Evolutionary conservation across 2,329 filamentous ascomycete species (phyloP).

Genomic region (Trichoderma koningiopsis): DNA sequence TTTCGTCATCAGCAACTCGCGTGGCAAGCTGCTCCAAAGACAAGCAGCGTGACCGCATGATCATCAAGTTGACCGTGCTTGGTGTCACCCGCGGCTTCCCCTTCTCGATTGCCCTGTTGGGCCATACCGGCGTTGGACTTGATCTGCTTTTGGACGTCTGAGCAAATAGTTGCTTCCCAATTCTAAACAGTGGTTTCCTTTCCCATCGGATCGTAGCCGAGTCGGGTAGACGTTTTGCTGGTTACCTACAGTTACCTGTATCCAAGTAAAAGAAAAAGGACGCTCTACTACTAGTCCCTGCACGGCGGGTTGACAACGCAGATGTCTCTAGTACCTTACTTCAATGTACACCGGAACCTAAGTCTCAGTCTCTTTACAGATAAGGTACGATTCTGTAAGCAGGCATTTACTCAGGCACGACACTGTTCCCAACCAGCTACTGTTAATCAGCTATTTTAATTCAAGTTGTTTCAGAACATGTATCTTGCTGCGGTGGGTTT

Average conservation of each 20-base stretch:
- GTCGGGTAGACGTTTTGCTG: conserved; percentile 10
- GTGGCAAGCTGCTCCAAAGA: background rate
- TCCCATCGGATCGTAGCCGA: conserved; percentile 10
- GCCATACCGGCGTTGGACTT: background rate
- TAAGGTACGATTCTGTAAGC: background rate
- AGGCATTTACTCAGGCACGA: background rate
- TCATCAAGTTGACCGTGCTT: conserved; percentile 1
- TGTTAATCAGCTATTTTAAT: background rate
- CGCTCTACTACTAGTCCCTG: background rate
- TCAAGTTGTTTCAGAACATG: background rate
- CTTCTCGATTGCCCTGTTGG: background rate
- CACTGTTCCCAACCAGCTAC: background rate
- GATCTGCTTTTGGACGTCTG: background rate
- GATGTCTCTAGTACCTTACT: background rate
- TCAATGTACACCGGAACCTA: background rate
- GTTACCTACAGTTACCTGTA: background rate
- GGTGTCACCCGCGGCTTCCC: background rate
- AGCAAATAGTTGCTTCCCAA: background rate
- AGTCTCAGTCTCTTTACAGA: background rate
- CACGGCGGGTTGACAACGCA: background rate
- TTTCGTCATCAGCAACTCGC: conserved; percentile 4
- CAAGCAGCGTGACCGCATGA: background rate
- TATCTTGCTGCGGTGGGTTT: background rate
- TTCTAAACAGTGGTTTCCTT: background rate
- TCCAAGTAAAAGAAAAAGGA: background rate